phyloP scores from a whole-genome alignment of 2,329 filamentous ascomycete species.

The Escovopsis sp. region DNA sequence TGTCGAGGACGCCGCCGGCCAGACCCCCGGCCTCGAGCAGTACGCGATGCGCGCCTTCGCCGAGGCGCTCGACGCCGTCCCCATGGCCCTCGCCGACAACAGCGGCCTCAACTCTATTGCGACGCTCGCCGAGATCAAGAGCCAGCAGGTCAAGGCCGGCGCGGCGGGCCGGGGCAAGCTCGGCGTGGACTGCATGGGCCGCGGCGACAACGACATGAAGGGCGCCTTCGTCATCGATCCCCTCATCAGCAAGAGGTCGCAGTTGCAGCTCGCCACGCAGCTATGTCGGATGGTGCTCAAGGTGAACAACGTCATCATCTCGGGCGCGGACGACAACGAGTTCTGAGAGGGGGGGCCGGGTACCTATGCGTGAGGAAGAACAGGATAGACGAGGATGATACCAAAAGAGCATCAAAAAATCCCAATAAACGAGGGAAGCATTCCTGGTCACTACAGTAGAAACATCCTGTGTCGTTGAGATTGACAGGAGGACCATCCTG shows the following conservation, averaged over 20 bases:
- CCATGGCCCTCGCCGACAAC: slow-evolving; percentile 95
- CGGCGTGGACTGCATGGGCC: slow-evolving; percentile 96
- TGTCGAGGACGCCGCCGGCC: slow-evolving; percentile 85
- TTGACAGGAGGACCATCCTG: slow-evolving; percentile 7
- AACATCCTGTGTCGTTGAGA: no score
- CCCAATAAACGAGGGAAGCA: no score
- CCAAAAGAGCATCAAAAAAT: slow-evolving; percentile 7
- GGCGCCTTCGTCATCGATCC: slow-evolving; percentile 97
- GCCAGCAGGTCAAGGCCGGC: slow-evolving; percentile 73
- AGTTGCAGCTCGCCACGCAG: slow-evolving; percentile 90
- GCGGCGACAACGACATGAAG: slow-evolving; percentile 92
- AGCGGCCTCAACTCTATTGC: slow-evolving; percentile 92
- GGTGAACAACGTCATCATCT: slow-evolving; percentile 91
- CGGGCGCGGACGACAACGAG: slow-evolving; percentile 74
- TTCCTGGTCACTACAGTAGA: slow-evolving; percentile 3
- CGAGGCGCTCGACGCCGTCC: slow-evolving; percentile 82
- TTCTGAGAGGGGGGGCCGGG: slow-evolving; percentile 38
- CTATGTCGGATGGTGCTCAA: slow-evolving; percentile 96
- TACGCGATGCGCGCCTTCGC: slow-evolving; percentile 98
- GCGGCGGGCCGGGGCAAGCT: slow-evolving; percentile 40
- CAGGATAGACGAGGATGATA: slow-evolving; percentile 10
- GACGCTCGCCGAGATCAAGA: slow-evolving; percentile 88
- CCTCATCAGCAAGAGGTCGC: slow-evolving; percentile 93
- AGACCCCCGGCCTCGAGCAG: slow-evolving; percentile 94
- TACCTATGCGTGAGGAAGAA: not conserved